phyloP scores from a whole-genome alignment of 805 yeast genomes.

The Candida maris region DNA sequence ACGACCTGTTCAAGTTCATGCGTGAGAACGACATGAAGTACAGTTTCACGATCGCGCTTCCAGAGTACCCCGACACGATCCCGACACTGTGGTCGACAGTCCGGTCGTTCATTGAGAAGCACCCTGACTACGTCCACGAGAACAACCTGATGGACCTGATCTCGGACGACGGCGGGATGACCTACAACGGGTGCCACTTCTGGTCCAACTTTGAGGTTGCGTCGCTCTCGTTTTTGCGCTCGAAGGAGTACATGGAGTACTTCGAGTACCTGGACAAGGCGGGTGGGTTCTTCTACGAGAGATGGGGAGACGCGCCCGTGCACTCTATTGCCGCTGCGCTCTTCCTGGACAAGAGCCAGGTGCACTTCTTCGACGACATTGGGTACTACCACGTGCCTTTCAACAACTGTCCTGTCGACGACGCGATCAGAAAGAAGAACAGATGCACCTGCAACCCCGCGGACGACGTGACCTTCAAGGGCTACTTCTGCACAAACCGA shows the following conservation, averaged over 20 bases:
- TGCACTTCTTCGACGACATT: constrained; percentile 80
- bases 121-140: constrained; percentile 57
- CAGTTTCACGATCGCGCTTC: constrained; percentile 74
- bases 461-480: constrained; percentile 74
- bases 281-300: constrained; percentile 90
- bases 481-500: constrained; percentile 67
- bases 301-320: constrained; percentile 96
- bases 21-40: constrained; percentile 69
- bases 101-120: constrained; percentile 50
- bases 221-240: constrained; percentile 68
- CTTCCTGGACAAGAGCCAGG: constrained; percentile 62
- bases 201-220: constrained; percentile 92
- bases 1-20: constrained; percentile 81
- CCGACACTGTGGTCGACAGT: constrained; percentile 76
- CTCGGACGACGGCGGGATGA: constrained; percentile 62
- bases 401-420: constrained; percentile 74
- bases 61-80: constrained; percentile 70
- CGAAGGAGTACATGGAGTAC: constrained; percentile 64
- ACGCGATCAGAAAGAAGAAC: constrained; percentile 48
- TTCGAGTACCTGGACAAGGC: constrained; percentile 71
- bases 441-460: constrained; percentile 72
- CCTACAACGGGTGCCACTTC: constrained; percentile 81
- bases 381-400: constrained; percentile 85
- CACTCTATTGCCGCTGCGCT: constrained; percentile 85
- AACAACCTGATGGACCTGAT: constrained; percentile 68